Percentiles rank a stretch among this genome's conserved stretches.
These are phyloP conservation scores for Rhizopogon vulgaris DNA, from an alignment of 768 basidiomycete species.

Conservation along the genomic window DNA sequence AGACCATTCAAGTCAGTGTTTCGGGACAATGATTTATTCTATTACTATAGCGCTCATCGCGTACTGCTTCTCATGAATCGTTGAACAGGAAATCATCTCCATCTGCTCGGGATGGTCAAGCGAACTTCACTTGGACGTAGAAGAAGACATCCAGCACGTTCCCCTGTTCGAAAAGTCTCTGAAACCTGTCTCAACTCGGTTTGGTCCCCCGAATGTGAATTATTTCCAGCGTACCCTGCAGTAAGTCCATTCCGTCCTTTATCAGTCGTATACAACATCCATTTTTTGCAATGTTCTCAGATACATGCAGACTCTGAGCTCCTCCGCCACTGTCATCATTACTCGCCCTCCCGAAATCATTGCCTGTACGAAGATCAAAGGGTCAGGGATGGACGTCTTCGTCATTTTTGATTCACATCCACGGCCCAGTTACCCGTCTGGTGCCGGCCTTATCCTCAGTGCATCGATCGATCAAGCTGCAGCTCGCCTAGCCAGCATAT, in stretches of 20 bases:
- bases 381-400: conserved; percentile 30
- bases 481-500: conserved; percentile 36
- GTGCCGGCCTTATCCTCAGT: conserved; percentile 54
- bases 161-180: conserved; percentile 45
- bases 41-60: neutral
- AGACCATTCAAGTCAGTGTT: conserved; percentile 20
- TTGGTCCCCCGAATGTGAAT: conserved; percentile 30
- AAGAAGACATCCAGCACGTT: conserved; percentile 43
- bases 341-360: conserved; percentile 71
- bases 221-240: conserved; percentile 29
- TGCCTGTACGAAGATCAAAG: conserved; percentile 37
- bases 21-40: too few relatives aligned
- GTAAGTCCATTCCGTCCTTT: conserved; percentile 10
- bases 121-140: conserved; percentile 49
- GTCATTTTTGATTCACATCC: conserved; percentile 67
- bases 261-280: too few relatives aligned
- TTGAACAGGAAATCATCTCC: conserved; percentile 44
- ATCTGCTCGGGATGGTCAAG: conserved; percentile 55
- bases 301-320: conserved; percentile 14
- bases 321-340: conserved; percentile 40
- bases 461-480: conserved; percentile 39
- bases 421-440: conserved; percentile 50
- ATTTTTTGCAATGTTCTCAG: conserved; percentile 14
- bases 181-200: conserved; percentile 27
- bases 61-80: neutral